Percentiles rank a stretch among this genome's conserved stretches.
Conservation (phyloP, 2,329 filamentous ascomycete genomes). For the Penicillium expansum region DNA sequence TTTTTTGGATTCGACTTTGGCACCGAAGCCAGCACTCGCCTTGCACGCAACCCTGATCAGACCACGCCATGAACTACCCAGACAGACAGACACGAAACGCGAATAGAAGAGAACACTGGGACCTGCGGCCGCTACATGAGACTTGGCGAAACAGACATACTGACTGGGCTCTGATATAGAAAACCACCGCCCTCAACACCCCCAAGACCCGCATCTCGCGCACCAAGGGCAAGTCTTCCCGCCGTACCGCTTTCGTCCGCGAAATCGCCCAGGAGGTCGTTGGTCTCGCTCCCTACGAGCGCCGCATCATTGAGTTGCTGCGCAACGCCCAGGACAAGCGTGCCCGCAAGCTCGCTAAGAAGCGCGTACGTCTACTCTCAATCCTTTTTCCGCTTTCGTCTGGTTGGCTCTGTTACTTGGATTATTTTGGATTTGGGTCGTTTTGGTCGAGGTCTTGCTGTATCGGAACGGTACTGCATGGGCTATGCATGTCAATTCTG, state of each 20-base stretch:
- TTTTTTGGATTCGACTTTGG: conserved; percentile 3
- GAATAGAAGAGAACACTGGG: conserved; percentile 9
- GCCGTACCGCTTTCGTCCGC: conserved; percentile 94
- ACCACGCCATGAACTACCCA: background rate
- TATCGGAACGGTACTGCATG: conserved; percentile 1
- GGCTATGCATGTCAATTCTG: background rate
- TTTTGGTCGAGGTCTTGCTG: background rate
- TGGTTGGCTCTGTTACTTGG: background rate
- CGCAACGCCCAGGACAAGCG: conserved; percentile 99
- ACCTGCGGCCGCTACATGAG: background rate
- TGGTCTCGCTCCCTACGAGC: conserved; percentile 93
- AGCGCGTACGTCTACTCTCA: conserved; percentile 67
- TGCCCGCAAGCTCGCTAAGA: conserved; percentile 98
- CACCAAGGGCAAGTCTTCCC: conserved; percentile 94
- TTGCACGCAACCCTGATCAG: background rate
- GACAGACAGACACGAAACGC: background rate
- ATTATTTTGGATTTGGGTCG: background rate
- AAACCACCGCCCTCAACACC: conserved; percentile 73
- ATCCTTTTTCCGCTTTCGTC: background rate
- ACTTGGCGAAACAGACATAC: conserved; percentile 38
- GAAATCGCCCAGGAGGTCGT: conserved; percentile 98
- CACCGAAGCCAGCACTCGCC: conserved; percentile 4
- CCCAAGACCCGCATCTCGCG: conserved; percentile 74
- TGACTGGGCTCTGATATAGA: conserved; percentile 55
- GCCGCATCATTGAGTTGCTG: conserved; percentile 97